These are phyloP conservation scores for Adenanthera pavonina DNA, from an alignment of 306 rosid species.

Conservation along the genomic window DNA sequence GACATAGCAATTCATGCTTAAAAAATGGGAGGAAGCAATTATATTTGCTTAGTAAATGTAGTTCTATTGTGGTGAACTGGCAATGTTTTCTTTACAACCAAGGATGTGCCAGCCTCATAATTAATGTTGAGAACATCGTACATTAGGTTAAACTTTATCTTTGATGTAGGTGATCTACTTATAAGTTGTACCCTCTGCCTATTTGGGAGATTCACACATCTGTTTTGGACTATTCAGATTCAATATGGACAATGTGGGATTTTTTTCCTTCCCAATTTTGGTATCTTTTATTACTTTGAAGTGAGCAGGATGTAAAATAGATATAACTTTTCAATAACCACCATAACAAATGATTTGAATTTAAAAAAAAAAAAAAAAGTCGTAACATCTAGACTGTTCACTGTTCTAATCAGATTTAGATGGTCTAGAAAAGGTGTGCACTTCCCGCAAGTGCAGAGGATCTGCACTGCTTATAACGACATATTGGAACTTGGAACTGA, in stretches of 20 bases:
- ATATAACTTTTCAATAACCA: not conserved
- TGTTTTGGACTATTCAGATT: not conserved
- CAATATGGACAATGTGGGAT: not conserved
- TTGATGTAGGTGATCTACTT: not conserved
- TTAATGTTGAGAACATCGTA: not conserved
- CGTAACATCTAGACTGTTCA: not conserved
- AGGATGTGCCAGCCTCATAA: not conserved
- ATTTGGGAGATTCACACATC: not conserved
- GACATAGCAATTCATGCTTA: no score
- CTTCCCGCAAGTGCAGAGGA: not conserved
- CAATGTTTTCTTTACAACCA: not conserved
- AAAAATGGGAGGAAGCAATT: no score
- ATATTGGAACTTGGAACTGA: not conserved
- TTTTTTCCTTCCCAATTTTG: not conserved
- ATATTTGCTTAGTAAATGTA: not conserved
- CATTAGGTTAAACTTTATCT: not conserved
- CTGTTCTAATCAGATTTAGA: not conserved
- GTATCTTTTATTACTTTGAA: not conserved
- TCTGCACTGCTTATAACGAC: not conserved
- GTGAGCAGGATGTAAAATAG: not conserved
- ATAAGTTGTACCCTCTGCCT: not conserved
- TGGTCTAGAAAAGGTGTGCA: not conserved
- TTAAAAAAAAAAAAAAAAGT: not conserved
- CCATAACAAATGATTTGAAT: not conserved
- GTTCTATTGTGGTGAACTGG: not conserved